These are phyloP conservation scores for Euphorbia pulcherrima DNA, from an alignment of 345 rosid species.

Conservation along the genomic window DNA sequence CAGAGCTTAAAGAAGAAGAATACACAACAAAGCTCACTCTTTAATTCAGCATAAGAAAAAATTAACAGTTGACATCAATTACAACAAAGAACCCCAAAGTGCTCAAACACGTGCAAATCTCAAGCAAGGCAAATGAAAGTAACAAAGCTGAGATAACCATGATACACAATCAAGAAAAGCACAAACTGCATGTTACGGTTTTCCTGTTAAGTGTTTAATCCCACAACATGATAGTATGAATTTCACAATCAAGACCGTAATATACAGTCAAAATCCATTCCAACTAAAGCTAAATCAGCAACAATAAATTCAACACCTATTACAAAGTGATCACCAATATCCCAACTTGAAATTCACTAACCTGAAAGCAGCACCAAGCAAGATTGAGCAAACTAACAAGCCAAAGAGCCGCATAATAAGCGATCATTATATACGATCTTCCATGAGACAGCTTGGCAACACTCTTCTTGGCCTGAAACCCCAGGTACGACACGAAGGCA, in stretches of 20 bases:
- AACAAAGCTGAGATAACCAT: neutral
- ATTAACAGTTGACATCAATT: too few relatives aligned
- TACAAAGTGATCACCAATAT: too few relatives aligned
- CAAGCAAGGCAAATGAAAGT: neutral
- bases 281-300: neutral
- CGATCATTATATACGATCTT: slow-evolving; percentile 76
- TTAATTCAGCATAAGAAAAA: neutral
- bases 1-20: neutral
- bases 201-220: neutral
- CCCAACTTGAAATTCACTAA: slow-evolving; percentile 24
- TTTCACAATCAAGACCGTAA: neutral
- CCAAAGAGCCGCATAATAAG: slow-evolving; percentile 80
- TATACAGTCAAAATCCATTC: neutral
- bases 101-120: neutral
- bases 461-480: slow-evolving; percentile 66
- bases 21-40: too few relatives aligned
- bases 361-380: slow-evolving; percentile 82
- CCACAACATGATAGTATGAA: neutral
- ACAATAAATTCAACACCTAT: neutral
- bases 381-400: slow-evolving; percentile 86
- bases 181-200: too few relatives aligned
- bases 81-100: too few relatives aligned
- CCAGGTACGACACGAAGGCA: slow-evolving; percentile 60
- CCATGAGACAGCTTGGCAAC: slow-evolving; percentile 62
- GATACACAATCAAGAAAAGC: neutral